Base-by-base conservation (phyloP, 768 basidiomycete genomes). In the Strobilomyces dryophilus region DNA sequence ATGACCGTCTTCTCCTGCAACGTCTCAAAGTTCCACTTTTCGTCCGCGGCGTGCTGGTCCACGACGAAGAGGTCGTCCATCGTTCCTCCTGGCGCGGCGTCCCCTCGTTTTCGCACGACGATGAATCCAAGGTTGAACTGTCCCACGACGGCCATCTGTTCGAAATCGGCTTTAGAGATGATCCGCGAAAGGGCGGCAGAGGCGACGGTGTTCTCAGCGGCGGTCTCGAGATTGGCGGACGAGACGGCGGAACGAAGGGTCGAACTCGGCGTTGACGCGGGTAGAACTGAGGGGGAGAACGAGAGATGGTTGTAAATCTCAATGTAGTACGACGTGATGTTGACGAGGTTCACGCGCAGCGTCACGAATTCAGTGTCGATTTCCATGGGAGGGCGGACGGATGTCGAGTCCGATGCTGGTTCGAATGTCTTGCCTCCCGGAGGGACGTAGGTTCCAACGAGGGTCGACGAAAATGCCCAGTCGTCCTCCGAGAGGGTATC, bases 111-210 rank as follows among this genome's bases (percentile, higher is more conserved):
- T 7, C 95, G 81, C 3, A 83, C 81, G 52, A 99, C 79, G 68
- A 99, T 92, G 70, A 99, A 99, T 0, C 95, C 95, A 31, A 87
- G 79, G 61, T 99, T 99, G 70, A 98, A 99, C 70, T 99, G 97
- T 0, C 97, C 97, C 40, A 95, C 59, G 12, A 97, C 72, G 0
- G 84, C 76, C 97, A 99, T 98, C 7, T 60, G 59, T 8, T 68
- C 78, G 61, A 99, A 98, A 71, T 99, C 95, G 2, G 70, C 66
- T 72, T 98, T 98, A 40, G 82, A 79, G 26, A 99, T 94, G 32
- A 92, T 83, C 15, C 95, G 81, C 11, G 89, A 79, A 2, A 99
- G 81, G 0, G 85, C 84, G 45, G 80, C 80, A 20, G 80, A 78
- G 0, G 81, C 88, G 12, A 75, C 79, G 14, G 71, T 76, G 14